phyloP scores from a whole-genome alignment of 495 filamentous ascomycete genomes.

The Lasiosphaeris hirsuta region DNA sequence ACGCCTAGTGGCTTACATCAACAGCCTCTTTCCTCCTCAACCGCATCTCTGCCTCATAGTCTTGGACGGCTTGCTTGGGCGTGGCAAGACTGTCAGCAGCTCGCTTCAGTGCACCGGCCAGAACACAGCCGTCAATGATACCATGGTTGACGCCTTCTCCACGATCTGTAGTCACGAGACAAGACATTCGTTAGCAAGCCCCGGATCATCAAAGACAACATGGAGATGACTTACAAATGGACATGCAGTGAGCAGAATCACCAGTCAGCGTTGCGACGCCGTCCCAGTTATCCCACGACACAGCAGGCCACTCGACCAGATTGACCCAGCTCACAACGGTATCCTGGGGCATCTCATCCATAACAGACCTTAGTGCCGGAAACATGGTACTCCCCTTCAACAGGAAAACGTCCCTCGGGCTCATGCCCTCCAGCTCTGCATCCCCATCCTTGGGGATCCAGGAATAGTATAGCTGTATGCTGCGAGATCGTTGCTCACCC shows the following conservation, averaged over 20 bases:
- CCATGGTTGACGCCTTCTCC: slow-evolving; percentile 2
- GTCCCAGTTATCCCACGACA: slow-evolving; percentile 1
- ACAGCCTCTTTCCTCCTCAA: neutral
- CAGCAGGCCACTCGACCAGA: slow-evolving; percentile 1
- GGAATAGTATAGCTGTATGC: no score
- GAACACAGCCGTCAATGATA: neutral
- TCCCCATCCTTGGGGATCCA: no score
- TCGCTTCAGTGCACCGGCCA: neutral
- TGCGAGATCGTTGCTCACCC: no score
- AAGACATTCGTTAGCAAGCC: neutral
- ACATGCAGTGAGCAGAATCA: slow-evolving; percentile 1
- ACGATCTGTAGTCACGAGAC: neutral
- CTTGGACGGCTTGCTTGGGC: neutral
- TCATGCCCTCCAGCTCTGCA: no score
- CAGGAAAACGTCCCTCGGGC: neutral
- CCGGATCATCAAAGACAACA: neutral
- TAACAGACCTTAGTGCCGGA: neutral
- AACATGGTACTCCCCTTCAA: neutral
- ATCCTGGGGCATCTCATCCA: neutral
- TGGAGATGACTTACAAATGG: neutral
- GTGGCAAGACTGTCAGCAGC: neutral
- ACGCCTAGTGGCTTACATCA: slow-evolving; percentile 2
- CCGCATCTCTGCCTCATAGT: neutral
- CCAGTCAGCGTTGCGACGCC: neutral
- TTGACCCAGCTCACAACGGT: neutral